phyloP scores from a whole-genome alignment of 1,284 basidiomycete genomes.

The Cutaneotrichosporon spelunceum region DNA sequence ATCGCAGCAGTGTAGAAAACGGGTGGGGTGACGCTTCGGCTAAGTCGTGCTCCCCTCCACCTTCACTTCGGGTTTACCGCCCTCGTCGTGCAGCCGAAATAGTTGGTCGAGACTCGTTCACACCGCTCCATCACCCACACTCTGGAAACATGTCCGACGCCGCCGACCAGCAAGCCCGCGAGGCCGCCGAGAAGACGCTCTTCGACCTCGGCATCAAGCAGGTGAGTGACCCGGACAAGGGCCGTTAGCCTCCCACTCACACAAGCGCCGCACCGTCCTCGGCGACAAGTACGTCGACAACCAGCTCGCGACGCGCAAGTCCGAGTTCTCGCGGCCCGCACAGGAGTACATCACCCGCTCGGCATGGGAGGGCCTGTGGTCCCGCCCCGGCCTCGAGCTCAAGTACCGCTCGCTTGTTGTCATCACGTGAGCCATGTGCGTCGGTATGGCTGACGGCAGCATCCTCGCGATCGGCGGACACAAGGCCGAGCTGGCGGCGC shows the following conservation, averaged over 20 bases:
- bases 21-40: not conserved
- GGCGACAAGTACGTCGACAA: slow-evolving; percentile 27
- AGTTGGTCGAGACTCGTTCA: not conserved
- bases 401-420: slow-evolving; percentile 27
- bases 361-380: slow-evolving; percentile 26
- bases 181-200: slow-evolving; percentile 18
- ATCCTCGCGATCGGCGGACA: slow-evolving; percentile 26
- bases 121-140: not conserved
- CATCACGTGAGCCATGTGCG: slow-evolving; percentile 20
- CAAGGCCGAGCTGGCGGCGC: slow-evolving; percentile 22
- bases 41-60: not conserved
- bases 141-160: slow-evolving; percentile 6
- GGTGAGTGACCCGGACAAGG: slow-evolving; percentile 11
- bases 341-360: slow-evolving; percentile 26
- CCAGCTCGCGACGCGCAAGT: slow-evolving; percentile 20
- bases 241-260: too few species aligned
- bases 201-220: slow-evolving; percentile 24
- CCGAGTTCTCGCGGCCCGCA: slow-evolving; percentile 27
- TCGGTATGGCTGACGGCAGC: slow-evolving; percentile 11
- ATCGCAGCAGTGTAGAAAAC: too few species aligned
- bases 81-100: not conserved
- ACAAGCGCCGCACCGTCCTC: slow-evolving; percentile 23
- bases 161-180: slow-evolving; percentile 13
- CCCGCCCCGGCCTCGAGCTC: slow-evolving; percentile 24
- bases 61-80: not conserved